Evolutionary conservation across 805 yeast genomes (phyloP).

Genomic region (Ogataea philodendri): DNA sequence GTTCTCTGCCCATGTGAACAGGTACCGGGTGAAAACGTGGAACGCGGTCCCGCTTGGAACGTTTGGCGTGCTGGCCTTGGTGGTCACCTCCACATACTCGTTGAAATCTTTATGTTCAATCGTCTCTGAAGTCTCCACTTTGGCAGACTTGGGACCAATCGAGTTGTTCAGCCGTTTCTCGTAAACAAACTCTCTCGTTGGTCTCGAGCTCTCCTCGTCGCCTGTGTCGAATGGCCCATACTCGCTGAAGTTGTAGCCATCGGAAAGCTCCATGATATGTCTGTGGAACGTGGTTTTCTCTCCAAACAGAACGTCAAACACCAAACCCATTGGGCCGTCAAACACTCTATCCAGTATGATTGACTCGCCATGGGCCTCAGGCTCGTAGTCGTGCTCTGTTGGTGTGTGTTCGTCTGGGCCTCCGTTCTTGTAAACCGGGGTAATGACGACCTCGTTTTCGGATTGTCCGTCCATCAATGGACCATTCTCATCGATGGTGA

Average conservation of each 20-base stretch:
- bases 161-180: constrained; percentile 73
- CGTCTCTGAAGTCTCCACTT: constrained; percentile 55
- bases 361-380: constrained; percentile 48
- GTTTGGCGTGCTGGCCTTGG: constrained; percentile 78
- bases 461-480: constrained; percentile 23
- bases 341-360: constrained; percentile 49
- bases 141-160: constrained; percentile 91
- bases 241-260: constrained; percentile 45
- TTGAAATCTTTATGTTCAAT: constrained; percentile 54
- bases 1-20: constrained; percentile 69
- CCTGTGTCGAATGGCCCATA: constrained; percentile 38
- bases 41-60: constrained; percentile 92
- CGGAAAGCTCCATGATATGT: constrained; percentile 41
- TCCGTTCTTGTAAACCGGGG: constrained; percentile 30
- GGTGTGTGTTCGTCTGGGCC: constrained; percentile 69
- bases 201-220: constrained; percentile 39
- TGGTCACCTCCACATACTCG: constrained; percentile 56
- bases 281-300: constrained; percentile 43
- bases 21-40: constrained; percentile 67
- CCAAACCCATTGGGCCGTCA: constrained; percentile 73
- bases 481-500: constrained; percentile 34
- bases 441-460: constrained; percentile 24
- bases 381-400: constrained; percentile 48
- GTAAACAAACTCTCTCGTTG: constrained; percentile 59
- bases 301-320: constrained; percentile 72